A percentile compares a stretch with the other conserved stretches of the same genome.
phyloP scores from a whole-genome alignment of 495 filamentous ascomycete species.

The Penicillium dipodomyicola region DNA sequence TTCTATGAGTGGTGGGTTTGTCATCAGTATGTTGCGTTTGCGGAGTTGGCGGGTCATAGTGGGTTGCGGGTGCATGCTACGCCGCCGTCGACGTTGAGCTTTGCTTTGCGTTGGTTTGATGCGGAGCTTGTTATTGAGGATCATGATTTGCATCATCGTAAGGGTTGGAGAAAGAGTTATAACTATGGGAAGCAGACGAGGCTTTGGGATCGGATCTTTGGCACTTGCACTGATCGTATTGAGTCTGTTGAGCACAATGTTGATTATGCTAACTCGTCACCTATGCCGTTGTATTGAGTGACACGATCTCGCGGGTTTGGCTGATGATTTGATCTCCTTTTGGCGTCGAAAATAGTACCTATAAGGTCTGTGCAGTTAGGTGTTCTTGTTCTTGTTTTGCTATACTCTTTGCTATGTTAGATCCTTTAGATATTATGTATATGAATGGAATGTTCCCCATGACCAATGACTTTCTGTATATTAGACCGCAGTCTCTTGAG shows the following conservation, averaged over 20 bases:
- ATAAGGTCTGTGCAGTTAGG: neutral
- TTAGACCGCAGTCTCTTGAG: neutral
- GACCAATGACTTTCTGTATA: neutral
- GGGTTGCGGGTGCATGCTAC: constrained; percentile 34
- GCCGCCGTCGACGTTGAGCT: constrained; percentile 33
- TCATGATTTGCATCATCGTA: constrained; percentile 42
- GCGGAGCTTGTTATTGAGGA: constrained; percentile 40
- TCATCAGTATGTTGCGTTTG: constrained; percentile 38
- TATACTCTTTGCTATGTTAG: constrained; percentile 8
- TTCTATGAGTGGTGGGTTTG: constrained; percentile 46
- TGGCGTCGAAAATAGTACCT: neutral
- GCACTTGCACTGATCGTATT: constrained; percentile 33
- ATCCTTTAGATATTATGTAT: constrained; percentile 5
- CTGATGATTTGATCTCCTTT: neutral
- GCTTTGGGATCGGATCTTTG: constrained; percentile 41
- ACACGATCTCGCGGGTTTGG: neutral
- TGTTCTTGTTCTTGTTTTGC: constrained; percentile 3
- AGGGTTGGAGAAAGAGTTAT: constrained; percentile 41
- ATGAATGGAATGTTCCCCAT: constrained; percentile 7
- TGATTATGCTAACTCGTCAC: constrained; percentile 32
- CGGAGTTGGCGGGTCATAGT: constrained; percentile 38
- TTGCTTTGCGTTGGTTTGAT: constrained; percentile 27
- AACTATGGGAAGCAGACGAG: constrained; percentile 45
- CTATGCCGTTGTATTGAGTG: constrained; percentile 31
- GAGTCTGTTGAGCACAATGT: constrained; percentile 32